Evolutionary conservation across 495 filamentous ascomycete species (phyloP).

Genomic region (Hypomontagnella monticulosa): DNA sequence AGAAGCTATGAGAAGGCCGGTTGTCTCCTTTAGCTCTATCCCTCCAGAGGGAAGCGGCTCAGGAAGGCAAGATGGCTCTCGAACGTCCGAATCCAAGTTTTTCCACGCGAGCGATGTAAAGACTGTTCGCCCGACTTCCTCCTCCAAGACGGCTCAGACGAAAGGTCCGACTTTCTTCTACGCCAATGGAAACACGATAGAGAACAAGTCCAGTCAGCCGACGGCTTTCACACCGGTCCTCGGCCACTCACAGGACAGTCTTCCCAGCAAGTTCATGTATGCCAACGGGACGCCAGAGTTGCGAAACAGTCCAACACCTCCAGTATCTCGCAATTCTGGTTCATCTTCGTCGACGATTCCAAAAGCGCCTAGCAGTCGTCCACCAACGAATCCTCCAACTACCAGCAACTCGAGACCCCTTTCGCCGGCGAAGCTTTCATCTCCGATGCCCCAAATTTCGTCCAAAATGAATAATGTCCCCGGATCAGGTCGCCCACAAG

Average conservation of each 20-base stretch:
- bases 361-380: constrained; percentile 45
- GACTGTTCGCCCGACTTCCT: constrained; percentile 49
- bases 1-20: constrained; percentile 31
- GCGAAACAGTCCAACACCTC: constrained; percentile 45
- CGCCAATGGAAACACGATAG: constrained; percentile 56
- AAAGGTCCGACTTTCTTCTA: constrained; percentile 66
- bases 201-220: constrained; percentile 37
- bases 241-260: constrained; percentile 45
- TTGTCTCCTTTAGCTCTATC: constrained; percentile 50
- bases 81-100: constrained; percentile 67
- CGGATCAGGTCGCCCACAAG: constrained; percentile 16
- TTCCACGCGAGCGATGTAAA: constrained; percentile 80
- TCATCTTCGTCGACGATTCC: constrained; percentile 56
- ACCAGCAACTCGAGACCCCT: constrained; percentile 48
- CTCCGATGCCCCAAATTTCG: constrained; percentile 39
- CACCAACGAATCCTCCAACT: constrained; percentile 35
- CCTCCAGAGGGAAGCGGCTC: constrained; percentile 27
- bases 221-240: constrained; percentile 49
- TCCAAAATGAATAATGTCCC: constrained; percentile 22
- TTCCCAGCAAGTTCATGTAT: constrained; percentile 78
- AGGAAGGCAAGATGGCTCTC: constrained; percentile 27
- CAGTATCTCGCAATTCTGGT: constrained; percentile 44
- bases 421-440: constrained; percentile 55
- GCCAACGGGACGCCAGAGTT: constrained; percentile 65
- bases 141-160: constrained; percentile 36